Evolutionary conservation across 1,139 yeast genomes (phyloP).

Genomic region (Yamadazyma conglobata): DNA sequence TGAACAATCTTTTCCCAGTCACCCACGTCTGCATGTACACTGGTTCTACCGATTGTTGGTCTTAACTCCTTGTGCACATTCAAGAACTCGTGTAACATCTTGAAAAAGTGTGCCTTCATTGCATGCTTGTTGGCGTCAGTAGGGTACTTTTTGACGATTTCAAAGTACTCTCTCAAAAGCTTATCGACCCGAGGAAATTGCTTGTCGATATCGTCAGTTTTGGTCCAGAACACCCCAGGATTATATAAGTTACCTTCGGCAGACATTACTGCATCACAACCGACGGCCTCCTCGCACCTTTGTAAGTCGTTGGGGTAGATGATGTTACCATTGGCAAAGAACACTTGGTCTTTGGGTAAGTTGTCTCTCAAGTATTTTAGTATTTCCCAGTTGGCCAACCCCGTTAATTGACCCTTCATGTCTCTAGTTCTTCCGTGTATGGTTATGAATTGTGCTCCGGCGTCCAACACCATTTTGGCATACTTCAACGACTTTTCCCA

Average conservation of each 20-base stretch:
- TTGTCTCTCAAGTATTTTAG: constrained; percentile 74
- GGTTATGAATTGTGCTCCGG: constrained; percentile 94
- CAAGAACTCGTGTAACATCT: constrained; percentile 74
- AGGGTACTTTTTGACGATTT: constrained; percentile 63
- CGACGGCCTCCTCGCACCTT: constrained; percentile 59
- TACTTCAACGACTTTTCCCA: constrained; percentile 79
- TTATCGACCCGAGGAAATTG: constrained; percentile 84
- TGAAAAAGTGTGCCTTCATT: constrained; percentile 92
- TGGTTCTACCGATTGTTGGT: constrained; percentile 60
- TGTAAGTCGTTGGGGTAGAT: constrained; percentile 77
- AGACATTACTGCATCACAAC: constrained; percentile 92
- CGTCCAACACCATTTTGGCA: constrained; percentile 85
- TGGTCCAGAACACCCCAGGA: constrained; percentile 83
- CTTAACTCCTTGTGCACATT: constrained; percentile 74
- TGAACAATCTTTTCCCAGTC: constrained; percentile 69
- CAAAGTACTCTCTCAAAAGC: constrained; percentile 82
- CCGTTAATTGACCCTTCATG: constrained; percentile 95
- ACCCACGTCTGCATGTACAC: constrained; percentile 45
- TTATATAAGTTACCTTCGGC: constrained; percentile 95
- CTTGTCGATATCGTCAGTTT: constrained; percentile 50
- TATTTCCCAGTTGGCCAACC: constrained; percentile 89
- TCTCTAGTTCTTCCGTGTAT: constrained; percentile 96
- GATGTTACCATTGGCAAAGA: constrained; percentile 91
- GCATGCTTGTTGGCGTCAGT: constrained; percentile 69
- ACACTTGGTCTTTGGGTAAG: constrained; percentile 77